Evolutionary conservation across 345 rosid species (phyloP).

Genomic region (Capsella bursapastoris): DNA sequence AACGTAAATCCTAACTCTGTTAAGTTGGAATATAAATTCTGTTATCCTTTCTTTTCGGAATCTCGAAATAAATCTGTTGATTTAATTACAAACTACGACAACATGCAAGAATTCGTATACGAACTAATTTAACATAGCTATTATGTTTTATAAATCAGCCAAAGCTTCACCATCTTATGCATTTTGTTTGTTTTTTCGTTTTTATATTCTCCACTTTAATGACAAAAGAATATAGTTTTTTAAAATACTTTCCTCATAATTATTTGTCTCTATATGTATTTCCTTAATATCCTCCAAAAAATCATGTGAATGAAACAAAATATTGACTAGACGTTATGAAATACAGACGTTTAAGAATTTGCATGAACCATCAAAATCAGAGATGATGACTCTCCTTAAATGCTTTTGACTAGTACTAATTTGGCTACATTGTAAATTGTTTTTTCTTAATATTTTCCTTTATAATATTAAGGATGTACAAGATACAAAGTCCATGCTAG

Average conservation of each 20-base stretch:
- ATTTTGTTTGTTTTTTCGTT: no score
- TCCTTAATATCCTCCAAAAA: not conserved
- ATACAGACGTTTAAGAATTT: not conserved
- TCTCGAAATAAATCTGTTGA: not conserved
- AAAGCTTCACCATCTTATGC: no score
- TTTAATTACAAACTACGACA: not conserved
- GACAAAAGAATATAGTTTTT: no score
- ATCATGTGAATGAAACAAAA: conserved; percentile 1
- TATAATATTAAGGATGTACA: not conserved
- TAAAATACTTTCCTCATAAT: no score
- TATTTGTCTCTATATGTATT: not conserved
- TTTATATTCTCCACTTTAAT: no score
- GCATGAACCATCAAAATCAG: conserved; percentile 6
- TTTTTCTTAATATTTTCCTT: no score
- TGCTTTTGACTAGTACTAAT: not conserved
- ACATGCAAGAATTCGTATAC: not conserved
- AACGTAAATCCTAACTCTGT: not conserved
- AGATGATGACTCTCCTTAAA: not conserved
- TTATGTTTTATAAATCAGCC: not conserved
- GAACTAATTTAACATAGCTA: not conserved
- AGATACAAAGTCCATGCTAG: not conserved
- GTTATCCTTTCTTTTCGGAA: no score
- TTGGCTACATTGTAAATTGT: not conserved
- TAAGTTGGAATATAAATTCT: no score
- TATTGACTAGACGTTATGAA: conserved; percentile 19